A percentile compares a stretch with the other conserved stretches of the same genome.
Evolutionary conservation across 768 basidiomycete genomes (phyloP).

Genomic region (Pleurotus tuber-regium): DNA sequence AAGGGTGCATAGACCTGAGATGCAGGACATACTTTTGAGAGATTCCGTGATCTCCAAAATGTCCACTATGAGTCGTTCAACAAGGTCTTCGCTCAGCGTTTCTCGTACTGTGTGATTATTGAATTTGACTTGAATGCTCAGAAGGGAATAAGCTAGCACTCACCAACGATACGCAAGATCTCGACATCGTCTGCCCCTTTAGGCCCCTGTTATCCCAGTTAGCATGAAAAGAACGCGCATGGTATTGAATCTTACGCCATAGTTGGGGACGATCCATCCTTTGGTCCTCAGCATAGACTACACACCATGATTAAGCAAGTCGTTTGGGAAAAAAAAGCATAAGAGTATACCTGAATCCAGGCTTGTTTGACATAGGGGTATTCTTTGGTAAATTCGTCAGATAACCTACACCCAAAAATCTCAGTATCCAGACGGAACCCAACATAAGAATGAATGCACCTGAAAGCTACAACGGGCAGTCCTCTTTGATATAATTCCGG

Average conservation of each 20-base stretch:
- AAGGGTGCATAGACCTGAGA: background rate
- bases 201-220: constrained; percentile 34
- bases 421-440: background rate
- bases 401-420: constrained; percentile 32
- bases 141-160: constrained; percentile 20
- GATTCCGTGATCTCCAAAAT: constrained; percentile 46
- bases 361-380: constrained; percentile 52
- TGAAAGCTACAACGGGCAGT: constrained; percentile 63
- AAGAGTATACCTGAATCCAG: constrained; percentile 41
- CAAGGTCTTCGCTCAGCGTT: constrained; percentile 50
- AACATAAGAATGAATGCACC: constrained; percentile 18
- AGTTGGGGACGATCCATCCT: constrained; percentile 65
- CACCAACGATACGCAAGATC: constrained; percentile 57
- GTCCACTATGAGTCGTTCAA: constrained; percentile 49
- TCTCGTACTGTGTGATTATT: constrained; percentile 42
- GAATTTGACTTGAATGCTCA: constrained; percentile 23
- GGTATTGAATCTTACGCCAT: constrained; percentile 30
- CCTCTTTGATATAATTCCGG: constrained; percentile 49
- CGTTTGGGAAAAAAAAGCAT: background rate
- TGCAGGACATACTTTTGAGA: constrained; percentile 37
- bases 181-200: constrained; percentile 49
- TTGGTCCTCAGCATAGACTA: constrained; percentile 44
- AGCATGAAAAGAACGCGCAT: background rate
- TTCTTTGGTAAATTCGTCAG: constrained; percentile 47
- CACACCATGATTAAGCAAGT: constrained; percentile 7